Evolutionary conservation across 2,329 filamentous ascomycete species (phyloP), one percentile per base, ranked within the genome.

Genomic region (Sporothrix brunneoviolacea): DNA sequence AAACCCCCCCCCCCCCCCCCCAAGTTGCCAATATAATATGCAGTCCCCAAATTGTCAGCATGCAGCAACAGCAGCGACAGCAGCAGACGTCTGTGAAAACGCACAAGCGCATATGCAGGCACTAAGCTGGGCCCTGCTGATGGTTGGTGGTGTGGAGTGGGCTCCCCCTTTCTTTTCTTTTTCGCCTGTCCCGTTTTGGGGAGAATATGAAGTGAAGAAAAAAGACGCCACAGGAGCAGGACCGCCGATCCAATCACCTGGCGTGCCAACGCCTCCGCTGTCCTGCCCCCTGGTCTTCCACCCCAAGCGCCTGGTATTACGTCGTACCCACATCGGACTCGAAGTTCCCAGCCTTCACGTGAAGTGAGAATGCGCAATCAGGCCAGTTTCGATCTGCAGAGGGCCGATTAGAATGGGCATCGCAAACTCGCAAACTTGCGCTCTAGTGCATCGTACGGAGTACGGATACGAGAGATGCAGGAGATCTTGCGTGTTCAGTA

Each of bases 321-420:
- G 24, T 28, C 24, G 6, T 6, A 10, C 10, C 24, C 24, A 28
- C n/a, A n/a, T n/a, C n/a, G n/a, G n/a, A n/a, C n/a, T n/a, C n/a
- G n/a, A n/a, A n/a, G n/a, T n/a, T n/a, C n/a, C n/a, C n/a, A n/a
- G n/a, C 16, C 40, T 35, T 35, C 41, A 44, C 30, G 30, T 44
- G 41, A 33, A 44, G 30, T 19, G 13, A 16, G 28, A 35, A 19
- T 18, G 18, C 24, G 39, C 39, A 41, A 18, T 24, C 8, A 18
- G 35, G 18, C 41, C 30, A 35, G 35, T 44, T 33, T 43, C 40
- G 40, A 43, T 43, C 40, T 43, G 27, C 28, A 43, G 22, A 43
- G 40, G 22, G 40, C n/a, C n/a, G n/a, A n/a, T n/a, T n/a, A n/a
- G n/a, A n/a, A n/a, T n/a, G n/a, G n/a, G n/a, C n/a, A n/a, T n/a